Evolutionary conservation across 192 early-diverging fungal genomes (phyloP).

Genomic region (Glomus cerebriforme): DNA sequence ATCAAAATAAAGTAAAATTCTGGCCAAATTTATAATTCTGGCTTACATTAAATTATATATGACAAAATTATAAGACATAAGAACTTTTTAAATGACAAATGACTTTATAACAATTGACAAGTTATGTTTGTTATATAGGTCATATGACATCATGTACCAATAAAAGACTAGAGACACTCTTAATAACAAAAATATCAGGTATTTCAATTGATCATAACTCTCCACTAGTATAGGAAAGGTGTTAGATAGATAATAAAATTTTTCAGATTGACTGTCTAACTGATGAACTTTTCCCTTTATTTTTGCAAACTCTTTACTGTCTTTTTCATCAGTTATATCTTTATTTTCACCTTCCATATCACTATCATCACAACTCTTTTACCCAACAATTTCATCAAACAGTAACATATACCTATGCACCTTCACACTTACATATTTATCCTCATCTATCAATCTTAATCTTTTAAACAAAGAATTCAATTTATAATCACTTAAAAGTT

Average conservation of each 20-base stretch:
- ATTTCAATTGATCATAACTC: conserved; percentile 12
- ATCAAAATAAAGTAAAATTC: no score
- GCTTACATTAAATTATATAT: no score
- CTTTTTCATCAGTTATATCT: neutral
- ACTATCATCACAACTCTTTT: neutral
- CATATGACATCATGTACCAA: no score
- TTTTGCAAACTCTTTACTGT: neutral
- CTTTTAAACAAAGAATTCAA: neutral
- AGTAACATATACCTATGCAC: neutral
- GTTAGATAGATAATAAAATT: neutral
- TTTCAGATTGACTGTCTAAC: neutral
- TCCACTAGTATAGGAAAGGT: neutral
- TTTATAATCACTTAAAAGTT: neutral
- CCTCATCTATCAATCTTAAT: neutral
- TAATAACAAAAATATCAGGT: conserved; percentile 15
- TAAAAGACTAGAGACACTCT: conserved; percentile 11
- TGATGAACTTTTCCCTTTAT: neutral
- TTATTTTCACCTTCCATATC: neutral
- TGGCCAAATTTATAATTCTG: no score
- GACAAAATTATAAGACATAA: no score
- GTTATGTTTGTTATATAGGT: no score
- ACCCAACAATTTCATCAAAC: neutral
- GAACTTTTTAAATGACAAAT: no score
- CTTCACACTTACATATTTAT: neutral
- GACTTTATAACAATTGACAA: no score